Evolutionary conservation across 306 rosid genomes (phyloP).

Genomic region (Cucumis cinereus): DNA sequence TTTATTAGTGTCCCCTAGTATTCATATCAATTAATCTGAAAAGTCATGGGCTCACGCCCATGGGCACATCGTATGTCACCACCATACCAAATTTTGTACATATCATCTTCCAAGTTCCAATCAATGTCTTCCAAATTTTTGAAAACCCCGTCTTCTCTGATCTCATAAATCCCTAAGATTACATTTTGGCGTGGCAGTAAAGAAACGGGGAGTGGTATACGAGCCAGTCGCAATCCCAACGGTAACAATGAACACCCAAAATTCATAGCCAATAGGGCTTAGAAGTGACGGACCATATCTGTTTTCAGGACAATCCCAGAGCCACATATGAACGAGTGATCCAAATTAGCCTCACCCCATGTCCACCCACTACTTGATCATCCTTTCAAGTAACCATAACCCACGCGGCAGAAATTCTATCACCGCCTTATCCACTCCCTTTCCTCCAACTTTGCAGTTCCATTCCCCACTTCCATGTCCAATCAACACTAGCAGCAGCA

Average conservation of each 20-base stretch:
- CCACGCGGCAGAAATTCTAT: slow-evolving; percentile 33
- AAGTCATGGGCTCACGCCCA: neutral
- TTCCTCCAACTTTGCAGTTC: slow-evolving; percentile 13
- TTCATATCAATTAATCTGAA: no score
- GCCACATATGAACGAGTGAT: slow-evolving; percentile 58
- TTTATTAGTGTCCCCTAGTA: no score
- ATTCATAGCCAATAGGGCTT: neutral
- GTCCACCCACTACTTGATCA: slow-evolving; percentile 19
- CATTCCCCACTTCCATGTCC: neutral
- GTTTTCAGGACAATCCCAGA: slow-evolving; percentile 25
- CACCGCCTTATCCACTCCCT: slow-evolving; percentile 46
- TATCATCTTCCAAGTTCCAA: neutral
- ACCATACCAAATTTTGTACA: neutral
- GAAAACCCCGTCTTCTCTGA: neutral
- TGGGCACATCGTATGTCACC: neutral
- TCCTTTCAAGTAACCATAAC: slow-evolving; percentile 7
- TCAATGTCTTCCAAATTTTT: neutral
- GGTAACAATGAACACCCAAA: neutral
- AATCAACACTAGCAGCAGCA: slow-evolving; percentile 11
- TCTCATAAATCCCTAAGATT: neutral
- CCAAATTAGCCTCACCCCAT: slow-evolving; percentile 21
- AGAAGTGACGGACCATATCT: slow-evolving; percentile 38
- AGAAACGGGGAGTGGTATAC: neutral
- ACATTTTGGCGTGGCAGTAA: neutral
- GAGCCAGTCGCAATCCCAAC: neutral